A percentile compares a stretch with the other conserved stretches of the same genome.
These are phyloP conservation scores for Penicillium glabrum DNA, from an alignment of 2,329 filamentous ascomycete species.

Conservation along the genomic window DNA sequence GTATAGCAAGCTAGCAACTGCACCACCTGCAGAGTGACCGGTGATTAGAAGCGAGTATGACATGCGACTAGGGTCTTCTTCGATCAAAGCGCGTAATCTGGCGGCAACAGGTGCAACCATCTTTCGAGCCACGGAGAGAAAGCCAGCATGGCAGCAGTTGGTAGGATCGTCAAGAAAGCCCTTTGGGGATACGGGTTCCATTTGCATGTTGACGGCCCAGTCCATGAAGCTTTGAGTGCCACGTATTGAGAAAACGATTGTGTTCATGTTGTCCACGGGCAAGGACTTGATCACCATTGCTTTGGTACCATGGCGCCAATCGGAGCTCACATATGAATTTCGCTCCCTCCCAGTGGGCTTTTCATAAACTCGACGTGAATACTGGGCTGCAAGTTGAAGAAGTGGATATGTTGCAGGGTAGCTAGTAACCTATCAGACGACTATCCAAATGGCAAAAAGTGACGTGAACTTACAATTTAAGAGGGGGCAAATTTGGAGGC, in stretches of 20 bases:
- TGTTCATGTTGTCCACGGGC: slow-evolving; percentile 73
- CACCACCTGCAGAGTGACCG: slow-evolving; percentile 82
- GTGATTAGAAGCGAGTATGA: slow-evolving; percentile 75
- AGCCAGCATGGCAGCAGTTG: slow-evolving; percentile 79
- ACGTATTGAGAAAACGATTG: slow-evolving; percentile 80
- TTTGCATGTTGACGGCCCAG: slow-evolving; percentile 80
- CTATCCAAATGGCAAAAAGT: too few species aligned
- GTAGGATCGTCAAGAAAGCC: slow-evolving; percentile 75
- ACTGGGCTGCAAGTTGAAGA: slow-evolving; percentile 74
- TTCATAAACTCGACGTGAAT: slow-evolving; percentile 73
- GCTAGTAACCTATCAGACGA: slow-evolving; percentile 36
- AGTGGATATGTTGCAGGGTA: slow-evolving; percentile 75
- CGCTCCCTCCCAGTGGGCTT: slow-evolving; percentile 62
- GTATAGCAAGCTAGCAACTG: slow-evolving; percentile 77
- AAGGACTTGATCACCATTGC: slow-evolving; percentile 83
- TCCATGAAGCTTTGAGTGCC: slow-evolving; percentile 79
- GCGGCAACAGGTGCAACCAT: slow-evolving; percentile 74
- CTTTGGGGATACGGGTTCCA: slow-evolving; percentile 62
- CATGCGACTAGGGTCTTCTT: slow-evolving; percentile 68
- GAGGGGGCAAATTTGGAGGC: slow-evolving; percentile 64
- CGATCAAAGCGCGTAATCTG: slow-evolving; percentile 66
- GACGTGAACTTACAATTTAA: slow-evolving; percentile 59
- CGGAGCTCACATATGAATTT: slow-evolving; percentile 68
- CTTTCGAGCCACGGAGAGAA: slow-evolving; percentile 70
- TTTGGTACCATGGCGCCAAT: slow-evolving; percentile 74